Evolutionary conservation across 2,329 filamentous ascomycete genomes (phyloP).

Genomic region (Apiospora rasikravindrae): DNA sequence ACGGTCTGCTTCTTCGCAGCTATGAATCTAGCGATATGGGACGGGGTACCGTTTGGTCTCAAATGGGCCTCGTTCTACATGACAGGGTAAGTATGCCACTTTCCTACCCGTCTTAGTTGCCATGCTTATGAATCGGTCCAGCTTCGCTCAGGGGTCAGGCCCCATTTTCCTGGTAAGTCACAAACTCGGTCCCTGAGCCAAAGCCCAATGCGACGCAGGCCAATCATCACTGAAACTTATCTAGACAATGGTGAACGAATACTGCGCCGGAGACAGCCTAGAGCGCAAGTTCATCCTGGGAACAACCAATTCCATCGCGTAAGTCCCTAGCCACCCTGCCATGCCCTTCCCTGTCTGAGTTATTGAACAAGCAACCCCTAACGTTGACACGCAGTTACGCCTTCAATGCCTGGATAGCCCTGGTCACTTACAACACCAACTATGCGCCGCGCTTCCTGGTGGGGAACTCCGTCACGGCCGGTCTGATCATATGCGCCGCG

Average conservation of each 20-base stretch:
- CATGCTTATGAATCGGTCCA: neutral
- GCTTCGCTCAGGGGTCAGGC: neutral
- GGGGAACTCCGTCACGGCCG: conserved; percentile 7
- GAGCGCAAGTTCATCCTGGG: conserved; percentile 12
- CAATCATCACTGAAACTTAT: neutral
- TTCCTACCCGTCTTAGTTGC: neutral
- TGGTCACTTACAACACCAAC: conserved; percentile 4
- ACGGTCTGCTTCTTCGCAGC: conserved; percentile 8
- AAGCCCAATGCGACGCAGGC: too few species aligned
- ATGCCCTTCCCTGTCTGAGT: neutral
- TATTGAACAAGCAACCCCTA: neutral
- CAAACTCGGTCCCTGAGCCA: neutral
- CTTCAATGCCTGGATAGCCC: conserved; percentile 8
- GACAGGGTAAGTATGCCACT: neutral
- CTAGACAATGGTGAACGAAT: conserved; percentile 10
- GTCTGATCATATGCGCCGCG: neutral
- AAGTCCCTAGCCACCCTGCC: neutral
- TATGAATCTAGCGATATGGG: neutral
- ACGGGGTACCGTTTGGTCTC: neutral
- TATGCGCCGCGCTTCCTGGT: conserved; percentile 8
- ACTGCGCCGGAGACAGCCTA: conserved; percentile 14
- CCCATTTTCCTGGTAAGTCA: neutral
- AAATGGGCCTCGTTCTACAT: neutral
- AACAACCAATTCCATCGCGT: conserved; percentile 2
- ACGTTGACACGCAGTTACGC: neutral